phyloP scores from a whole-genome alignment of 495 filamentous ascomycete genomes.

The Penicillium coprophilum region DNA sequence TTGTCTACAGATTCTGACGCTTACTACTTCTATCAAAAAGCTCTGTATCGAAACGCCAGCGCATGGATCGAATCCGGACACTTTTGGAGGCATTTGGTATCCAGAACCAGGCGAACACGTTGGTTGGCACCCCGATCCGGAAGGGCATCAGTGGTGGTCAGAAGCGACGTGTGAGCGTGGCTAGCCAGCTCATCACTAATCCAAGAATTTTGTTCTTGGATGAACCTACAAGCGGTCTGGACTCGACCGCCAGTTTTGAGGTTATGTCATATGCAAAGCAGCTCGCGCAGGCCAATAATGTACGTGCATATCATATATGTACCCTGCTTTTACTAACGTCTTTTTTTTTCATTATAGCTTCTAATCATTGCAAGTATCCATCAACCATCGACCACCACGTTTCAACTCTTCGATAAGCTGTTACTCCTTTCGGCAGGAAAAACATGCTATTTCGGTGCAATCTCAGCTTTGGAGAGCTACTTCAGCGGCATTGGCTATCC shows the following conservation, averaged over 20 bases:
- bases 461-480: conserved; percentile 51
- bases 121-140: conserved; percentile 75
- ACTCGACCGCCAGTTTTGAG: conserved; percentile 67
- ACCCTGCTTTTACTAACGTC: conserved; percentile 3
- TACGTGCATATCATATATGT: conserved; percentile 29
- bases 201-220: conserved; percentile 80
- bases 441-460: conserved; percentile 66
- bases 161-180: conserved; percentile 74
- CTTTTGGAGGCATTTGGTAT: conserved; percentile 64
- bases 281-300: conserved; percentile 64
- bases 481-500: conserved; percentile 58
- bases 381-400: conserved; percentile 75
- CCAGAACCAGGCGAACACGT: conserved; percentile 58
- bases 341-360: conserved; percentile 38
- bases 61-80: conserved; percentile 52
- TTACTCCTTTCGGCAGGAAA: conserved; percentile 68
- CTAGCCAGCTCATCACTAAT: conserved; percentile 73
- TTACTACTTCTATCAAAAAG: conserved; percentile 24
- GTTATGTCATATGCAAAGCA: conserved; percentile 64
- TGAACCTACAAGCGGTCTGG: conserved; percentile 78
- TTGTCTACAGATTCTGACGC: neutral
- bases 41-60: conserved; percentile 45
- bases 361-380: conserved; percentile 78
- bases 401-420: conserved; percentile 76
- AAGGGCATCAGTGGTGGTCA: conserved; percentile 82